Conservation (phyloP, 192 early-diverging fungal genomes). For the Bifiguratus adelaidae region DNA sequence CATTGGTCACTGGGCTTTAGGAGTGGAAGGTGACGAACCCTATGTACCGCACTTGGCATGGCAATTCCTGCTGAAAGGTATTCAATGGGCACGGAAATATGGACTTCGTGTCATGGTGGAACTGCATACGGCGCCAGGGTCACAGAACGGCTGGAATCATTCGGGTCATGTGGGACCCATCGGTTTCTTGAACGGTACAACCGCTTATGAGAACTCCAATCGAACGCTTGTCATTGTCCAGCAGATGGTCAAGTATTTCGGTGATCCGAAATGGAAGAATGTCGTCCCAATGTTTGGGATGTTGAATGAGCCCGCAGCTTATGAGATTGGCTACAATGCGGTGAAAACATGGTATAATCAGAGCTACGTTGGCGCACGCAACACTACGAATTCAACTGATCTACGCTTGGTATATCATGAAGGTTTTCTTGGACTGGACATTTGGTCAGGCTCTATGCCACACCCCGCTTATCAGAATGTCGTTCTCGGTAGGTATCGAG, state of each 20-base stretch:
- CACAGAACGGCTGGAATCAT: slow-evolving; percentile 53
- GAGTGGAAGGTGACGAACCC: slow-evolving; percentile 31
- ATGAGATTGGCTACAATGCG: no score
- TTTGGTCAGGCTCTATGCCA: no score
- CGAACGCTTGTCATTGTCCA: slow-evolving; percentile 38
- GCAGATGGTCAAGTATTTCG: slow-evolving; percentile 31
- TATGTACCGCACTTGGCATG: slow-evolving; percentile 42
- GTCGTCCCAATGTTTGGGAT: slow-evolving; percentile 25
- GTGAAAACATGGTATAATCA: no score
- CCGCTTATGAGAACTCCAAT: slow-evolving; percentile 20
- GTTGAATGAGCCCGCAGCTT: slow-evolving; percentile 37
- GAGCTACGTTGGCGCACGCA: no score
- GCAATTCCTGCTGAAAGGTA: slow-evolving; percentile 32
- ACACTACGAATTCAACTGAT: no score
- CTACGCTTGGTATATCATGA: no score
- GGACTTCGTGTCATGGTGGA: slow-evolving; percentile 50
- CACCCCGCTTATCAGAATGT: no score
- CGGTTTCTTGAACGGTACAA: slow-evolving; percentile 15
- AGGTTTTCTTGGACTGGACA: no score
- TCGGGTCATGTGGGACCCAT: slow-evolving; percentile 18
- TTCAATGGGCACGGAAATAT: slow-evolving; percentile 46
- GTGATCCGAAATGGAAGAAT: slow-evolving; percentile 19
- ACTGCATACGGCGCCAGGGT: slow-evolving; percentile 50
- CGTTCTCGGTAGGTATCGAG: no score
- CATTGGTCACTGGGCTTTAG: slow-evolving; percentile 56